Conservation (phyloP, 371 early-diverging fungal genomes). For the Capillidium heterosporum region DNA sequence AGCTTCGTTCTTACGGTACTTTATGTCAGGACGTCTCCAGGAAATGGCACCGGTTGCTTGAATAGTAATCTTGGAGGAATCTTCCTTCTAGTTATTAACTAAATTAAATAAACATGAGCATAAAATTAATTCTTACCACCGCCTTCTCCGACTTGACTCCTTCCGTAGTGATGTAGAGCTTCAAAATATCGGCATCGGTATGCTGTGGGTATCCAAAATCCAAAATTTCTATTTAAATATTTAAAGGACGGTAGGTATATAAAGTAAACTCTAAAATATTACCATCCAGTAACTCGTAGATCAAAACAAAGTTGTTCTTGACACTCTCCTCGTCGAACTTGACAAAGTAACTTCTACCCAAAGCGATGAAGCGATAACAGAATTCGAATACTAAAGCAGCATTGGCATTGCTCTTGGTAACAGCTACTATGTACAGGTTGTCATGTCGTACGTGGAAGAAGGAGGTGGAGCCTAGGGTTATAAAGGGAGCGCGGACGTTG, state of each 20-base stretch:
- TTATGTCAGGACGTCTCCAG: constrained; percentile 76
- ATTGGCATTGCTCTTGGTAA: constrained; percentile 69
- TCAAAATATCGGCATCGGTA: constrained; percentile 70
- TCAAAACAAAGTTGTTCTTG: constrained; percentile 76
- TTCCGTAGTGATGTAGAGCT: constrained; percentile 77
- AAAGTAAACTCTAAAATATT: constrained; percentile 6
- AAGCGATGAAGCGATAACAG: constrained; percentile 51
- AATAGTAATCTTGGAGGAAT: constrained; percentile 66
- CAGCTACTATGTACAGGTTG: constrained; percentile 71
- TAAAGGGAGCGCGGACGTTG: constrained; percentile 77
- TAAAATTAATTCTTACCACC: constrained; percentile 13
- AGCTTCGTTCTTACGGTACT: constrained; percentile 77
- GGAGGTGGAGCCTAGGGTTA: constrained; percentile 67
- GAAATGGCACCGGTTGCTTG: constrained; percentile 81
- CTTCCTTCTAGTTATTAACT: constrained; percentile 18
- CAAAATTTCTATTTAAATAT: constrained; percentile 44
- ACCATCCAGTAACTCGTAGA: constrained; percentile 86
- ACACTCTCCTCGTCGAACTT: constrained; percentile 77
- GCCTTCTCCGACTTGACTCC: constrained; percentile 63
- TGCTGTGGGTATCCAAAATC: constrained; percentile 88
- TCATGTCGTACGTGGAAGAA: constrained; percentile 83
- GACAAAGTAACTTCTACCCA: constrained; percentile 70
- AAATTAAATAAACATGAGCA: not conserved
- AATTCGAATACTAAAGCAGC: constrained; percentile 72
- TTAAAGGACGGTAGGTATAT: not conserved